Evolutionary conservation across 1,139 yeast genomes (phyloP).

Genomic region (Taphrina confusa): DNA sequence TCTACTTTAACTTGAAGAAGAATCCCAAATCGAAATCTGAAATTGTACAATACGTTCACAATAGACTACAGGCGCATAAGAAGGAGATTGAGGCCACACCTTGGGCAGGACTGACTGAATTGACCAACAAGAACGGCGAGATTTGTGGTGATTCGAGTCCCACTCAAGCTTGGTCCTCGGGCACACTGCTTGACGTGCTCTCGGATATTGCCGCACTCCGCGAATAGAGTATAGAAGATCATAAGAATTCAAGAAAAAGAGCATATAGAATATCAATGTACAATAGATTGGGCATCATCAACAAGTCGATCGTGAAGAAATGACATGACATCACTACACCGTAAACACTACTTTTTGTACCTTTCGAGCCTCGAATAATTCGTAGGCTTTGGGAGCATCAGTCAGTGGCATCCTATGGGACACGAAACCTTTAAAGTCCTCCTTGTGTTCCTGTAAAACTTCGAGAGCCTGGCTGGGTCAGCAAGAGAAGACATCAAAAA

Average conservation of each 20-base stretch:
- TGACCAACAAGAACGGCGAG: conserved; percentile 84
- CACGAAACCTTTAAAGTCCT: conserved; percentile 43
- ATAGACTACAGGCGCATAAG: conserved; percentile 64
- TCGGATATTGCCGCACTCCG: conserved; percentile 52
- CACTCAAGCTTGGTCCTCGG: conserved; percentile 94
- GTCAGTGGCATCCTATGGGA: conserved; percentile 18
- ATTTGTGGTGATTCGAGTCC: conserved; percentile 85
- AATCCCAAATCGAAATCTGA: conserved; percentile 42
- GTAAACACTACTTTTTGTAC: conserved; percentile 59
- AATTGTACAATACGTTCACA: conserved; percentile 51
- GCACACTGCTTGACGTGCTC: conserved; percentile 79
- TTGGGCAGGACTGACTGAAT: conserved; percentile 93
- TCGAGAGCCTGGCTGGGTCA: conserved; percentile 17
- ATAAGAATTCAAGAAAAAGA: no score
- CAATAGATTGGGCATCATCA: not conserved
- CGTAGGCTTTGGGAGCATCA: conserved; percentile 54
- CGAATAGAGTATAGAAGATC: not conserved
- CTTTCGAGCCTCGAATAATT: conserved; percentile 56
- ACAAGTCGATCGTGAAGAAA: not conserved
- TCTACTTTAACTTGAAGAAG: conserved; percentile 54
- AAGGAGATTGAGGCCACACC: conserved; percentile 70
- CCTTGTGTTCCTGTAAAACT: conserved; percentile 12
- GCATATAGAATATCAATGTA: not conserved
- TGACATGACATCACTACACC: not conserved
- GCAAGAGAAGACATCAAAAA: not conserved